Evolutionary conservation across 768 basidiomycete genomes (phyloP).

Genomic region (Kwoniella dejecticola): DNA sequence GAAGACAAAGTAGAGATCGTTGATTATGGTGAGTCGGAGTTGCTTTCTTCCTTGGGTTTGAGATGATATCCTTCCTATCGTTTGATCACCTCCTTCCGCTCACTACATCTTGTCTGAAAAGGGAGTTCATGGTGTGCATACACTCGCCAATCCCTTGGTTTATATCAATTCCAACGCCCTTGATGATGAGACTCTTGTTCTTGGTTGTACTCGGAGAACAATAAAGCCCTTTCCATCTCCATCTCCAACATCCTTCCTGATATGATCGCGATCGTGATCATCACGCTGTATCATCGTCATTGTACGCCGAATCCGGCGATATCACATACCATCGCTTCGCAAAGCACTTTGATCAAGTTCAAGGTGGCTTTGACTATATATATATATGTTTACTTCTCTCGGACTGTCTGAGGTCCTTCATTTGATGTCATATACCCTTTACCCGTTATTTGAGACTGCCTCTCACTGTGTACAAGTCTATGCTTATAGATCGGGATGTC

Average conservation of each 20-base stretch:
- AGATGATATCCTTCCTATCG: background rate
- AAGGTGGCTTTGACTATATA: constrained; percentile 4
- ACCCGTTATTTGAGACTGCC: background rate
- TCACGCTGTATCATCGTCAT: no score
- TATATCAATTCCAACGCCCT: no score
- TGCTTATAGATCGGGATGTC: constrained; percentile 34
- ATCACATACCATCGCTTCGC: background rate
- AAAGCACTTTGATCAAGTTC: background rate
- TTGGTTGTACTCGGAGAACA: constrained; percentile 15
- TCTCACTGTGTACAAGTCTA: background rate
- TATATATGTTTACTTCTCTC: background rate
- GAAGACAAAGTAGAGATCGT: constrained; percentile 26
- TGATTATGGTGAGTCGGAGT: constrained; percentile 26
- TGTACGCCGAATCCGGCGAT: constrained; percentile 9
- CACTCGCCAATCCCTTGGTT: no score
- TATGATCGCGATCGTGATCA: background rate
- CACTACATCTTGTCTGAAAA: constrained; percentile 4
- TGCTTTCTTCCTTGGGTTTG: no score
- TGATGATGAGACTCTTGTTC: no score
- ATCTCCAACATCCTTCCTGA: background rate
- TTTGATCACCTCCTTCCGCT: constrained; percentile 1
- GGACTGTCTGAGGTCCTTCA: background rate
- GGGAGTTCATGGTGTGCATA: no score
- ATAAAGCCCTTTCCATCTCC: constrained; percentile 2
- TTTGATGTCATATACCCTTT: background rate